Percentiles rank a stretch among this genome's conserved stretches.
These are phyloP conservation scores for Monosporozyma aquatica DNA, from an alignment of 805 yeast species.

Conservation along the genomic window DNA sequence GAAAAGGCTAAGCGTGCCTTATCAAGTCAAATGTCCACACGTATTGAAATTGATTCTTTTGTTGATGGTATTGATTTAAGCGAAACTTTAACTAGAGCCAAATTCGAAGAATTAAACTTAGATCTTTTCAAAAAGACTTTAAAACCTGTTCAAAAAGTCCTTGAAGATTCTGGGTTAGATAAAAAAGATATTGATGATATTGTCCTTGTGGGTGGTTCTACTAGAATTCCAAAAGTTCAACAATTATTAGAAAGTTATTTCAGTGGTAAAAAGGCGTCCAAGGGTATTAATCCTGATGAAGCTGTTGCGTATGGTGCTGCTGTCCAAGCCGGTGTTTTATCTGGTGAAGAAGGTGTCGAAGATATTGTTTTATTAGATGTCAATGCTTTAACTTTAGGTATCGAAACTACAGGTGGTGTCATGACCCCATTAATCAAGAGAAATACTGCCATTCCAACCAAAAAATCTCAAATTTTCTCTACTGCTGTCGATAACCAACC, in stretches of 20 bases:
- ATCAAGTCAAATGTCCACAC: conserved; percentile 90
- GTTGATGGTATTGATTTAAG: conserved; percentile 92
- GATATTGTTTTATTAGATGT: conserved; percentile 87
- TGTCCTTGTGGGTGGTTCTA: conserved; percentile 97
- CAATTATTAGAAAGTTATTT: conserved; percentile 83
- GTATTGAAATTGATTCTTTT: conserved; percentile 92
- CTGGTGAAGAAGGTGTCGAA: conserved; percentile 92
- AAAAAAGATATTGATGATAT: conserved; percentile 87
- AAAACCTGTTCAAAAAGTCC: conserved; percentile 92
- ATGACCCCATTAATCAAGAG: conserved; percentile 93
- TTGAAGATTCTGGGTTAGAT: conserved; percentile 85
- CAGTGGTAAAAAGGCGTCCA: conserved; percentile 91
- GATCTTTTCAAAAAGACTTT: conserved; percentile 89
- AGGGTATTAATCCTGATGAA: conserved; percentile 98
- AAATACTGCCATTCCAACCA: conserved; percentile 92
- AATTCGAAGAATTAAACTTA: conserved; percentile 92
- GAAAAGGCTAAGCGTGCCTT: conserved; percentile 97
- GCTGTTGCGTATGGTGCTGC: conserved; percentile 99
- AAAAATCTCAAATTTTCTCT: conserved; percentile 89
- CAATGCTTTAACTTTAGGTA: conserved; percentile 89
- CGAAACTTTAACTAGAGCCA: conserved; percentile 93
- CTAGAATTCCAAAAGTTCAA: conserved; percentile 98
- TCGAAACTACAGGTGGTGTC: conserved; percentile 95
- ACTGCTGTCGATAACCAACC: conserved; percentile 96
- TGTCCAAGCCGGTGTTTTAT: conserved; percentile 94